Evolutionary conservation across 2,329 filamentous ascomycete genomes (phyloP).

Genomic region (Huntiella bhutanensis): DNA sequence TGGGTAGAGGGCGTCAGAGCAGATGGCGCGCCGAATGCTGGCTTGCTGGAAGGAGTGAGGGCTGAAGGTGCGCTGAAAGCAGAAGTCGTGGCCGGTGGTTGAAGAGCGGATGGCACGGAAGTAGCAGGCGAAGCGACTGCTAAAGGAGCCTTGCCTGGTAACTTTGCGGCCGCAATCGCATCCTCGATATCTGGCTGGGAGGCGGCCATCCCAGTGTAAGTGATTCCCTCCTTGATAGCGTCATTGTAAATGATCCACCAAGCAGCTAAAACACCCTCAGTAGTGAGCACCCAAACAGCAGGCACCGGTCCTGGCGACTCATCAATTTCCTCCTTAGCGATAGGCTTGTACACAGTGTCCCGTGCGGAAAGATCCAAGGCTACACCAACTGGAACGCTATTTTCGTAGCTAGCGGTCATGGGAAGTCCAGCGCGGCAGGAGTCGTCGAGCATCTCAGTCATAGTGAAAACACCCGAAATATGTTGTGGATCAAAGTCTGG

Average conservation of each 20-base stretch:
- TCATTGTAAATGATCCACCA: constrained; percentile 93
- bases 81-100: constrained; percentile 17
- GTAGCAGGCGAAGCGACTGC: constrained; percentile 8
- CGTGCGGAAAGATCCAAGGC: constrained; percentile 68
- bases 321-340: constrained; percentile 54
- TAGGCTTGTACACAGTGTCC: constrained; percentile 60
- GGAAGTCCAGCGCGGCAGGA: constrained; percentile 58
- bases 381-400: constrained; percentile 63
- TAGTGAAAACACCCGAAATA: constrained; percentile 52
- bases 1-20: constrained; percentile 10
- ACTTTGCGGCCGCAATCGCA: constrained; percentile 9
- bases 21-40: constrained; percentile 10
- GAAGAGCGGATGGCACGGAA: constrained; percentile 14
- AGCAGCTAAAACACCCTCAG: constrained; percentile 64
- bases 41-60: background rate
- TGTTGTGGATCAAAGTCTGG: constrained; percentile 37
- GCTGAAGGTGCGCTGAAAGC: constrained; percentile 15
- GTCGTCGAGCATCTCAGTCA: constrained; percentile 54
- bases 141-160: constrained; percentile 14
- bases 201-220: constrained; percentile 50
- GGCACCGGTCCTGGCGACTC: constrained; percentile 68
- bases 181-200: constrained; percentile 21
- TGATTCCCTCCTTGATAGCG: constrained; percentile 54
- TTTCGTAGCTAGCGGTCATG: constrained; percentile 39
- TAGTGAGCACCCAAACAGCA: constrained; percentile 66